These are phyloP conservation scores for Fulvia fulva DNA, from an alignment of 2,329 filamentous ascomycete species.

Conservation along the genomic window DNA sequence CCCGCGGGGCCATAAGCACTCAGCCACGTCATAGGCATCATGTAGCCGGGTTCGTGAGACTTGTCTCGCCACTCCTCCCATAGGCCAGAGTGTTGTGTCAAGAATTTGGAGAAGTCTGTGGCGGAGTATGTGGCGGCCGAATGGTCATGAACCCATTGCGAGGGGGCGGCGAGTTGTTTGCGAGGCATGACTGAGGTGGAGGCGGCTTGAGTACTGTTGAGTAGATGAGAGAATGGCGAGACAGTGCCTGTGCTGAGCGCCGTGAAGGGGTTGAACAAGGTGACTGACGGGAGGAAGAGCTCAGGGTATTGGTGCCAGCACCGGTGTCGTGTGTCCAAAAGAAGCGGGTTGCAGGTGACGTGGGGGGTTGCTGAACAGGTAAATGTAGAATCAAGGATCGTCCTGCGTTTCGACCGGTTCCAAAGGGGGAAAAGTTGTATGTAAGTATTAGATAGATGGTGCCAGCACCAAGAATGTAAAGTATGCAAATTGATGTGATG, in stretches of 20 bases:
- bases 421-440: background rate
- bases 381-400: no score
- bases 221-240: background rate
- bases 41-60: background rate
- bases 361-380: background rate
- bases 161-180: background rate
- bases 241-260: background rate
- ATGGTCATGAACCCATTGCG: background rate
- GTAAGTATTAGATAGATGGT: background rate
- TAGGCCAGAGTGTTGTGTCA: background rate
- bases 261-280: background rate
- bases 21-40: background rate
- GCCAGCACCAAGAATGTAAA: background rate
- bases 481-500: background rate
- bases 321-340: background rate
- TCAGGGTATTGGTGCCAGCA: background rate
- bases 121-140: background rate
- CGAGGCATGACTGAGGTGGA: background rate
- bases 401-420: background rate
- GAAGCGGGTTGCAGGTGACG: background rate
- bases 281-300: background rate
- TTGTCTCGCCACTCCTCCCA: background rate
- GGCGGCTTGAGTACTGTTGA: background rate
- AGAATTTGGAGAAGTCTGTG: background rate
- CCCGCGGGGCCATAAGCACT: background rate